Base-by-base conservation (phyloP, 345 rosid species). In the Capsella bursapastoris region DNA sequence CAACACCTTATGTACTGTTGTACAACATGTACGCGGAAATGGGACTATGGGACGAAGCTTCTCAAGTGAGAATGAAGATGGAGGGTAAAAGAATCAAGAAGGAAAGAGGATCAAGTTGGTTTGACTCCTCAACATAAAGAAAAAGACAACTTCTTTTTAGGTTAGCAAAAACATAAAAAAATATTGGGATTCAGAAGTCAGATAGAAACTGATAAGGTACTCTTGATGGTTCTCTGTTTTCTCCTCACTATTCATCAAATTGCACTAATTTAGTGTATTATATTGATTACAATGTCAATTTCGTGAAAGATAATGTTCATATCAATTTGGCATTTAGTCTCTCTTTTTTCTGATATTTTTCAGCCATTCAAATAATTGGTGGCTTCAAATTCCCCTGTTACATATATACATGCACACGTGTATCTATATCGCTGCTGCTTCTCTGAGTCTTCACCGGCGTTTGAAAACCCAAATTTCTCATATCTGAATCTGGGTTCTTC, bases 31-130 rank as follows among this genome's bases (percentile, higher is more conserved):
- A 83, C 22, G 89, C 86, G n/a, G 81, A 87, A 57, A 75, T 77
- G 15, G 89, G 86, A 43, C 82, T 67, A 45, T 89, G 95, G 95
- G 89, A 87, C 5, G 82, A 84, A 69, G 95, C 95, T 49, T 50
- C 79, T 9, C 61, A 79, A 71, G 81, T 89, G 73, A 84, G 97
- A 63, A 48, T 32, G 64, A 52, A 31, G 49, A 91, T 91, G 95
- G 87, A 85, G 57, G 73, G 62, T 65, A 79, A 73, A 63, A 73
- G 82, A 41, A 82, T 89, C 29, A 85, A 74, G 75, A 91, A 91
- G 78, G 82, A 74, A 65, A 61, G 80, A 18, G 92, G 78, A 9
- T 76, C 76, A 18, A 87, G 89, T 79, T 81, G 89, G 80, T 75
- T 85, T 16, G 86, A 77, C 70, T 74, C 78, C 8, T 48, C 78